A percentile compares a stretch with the other conserved stretches of the same genome.
phyloP scores from a whole-genome alignment of 2,329 filamentous ascomycete species.

The Diaporthe citriasiana region DNA sequence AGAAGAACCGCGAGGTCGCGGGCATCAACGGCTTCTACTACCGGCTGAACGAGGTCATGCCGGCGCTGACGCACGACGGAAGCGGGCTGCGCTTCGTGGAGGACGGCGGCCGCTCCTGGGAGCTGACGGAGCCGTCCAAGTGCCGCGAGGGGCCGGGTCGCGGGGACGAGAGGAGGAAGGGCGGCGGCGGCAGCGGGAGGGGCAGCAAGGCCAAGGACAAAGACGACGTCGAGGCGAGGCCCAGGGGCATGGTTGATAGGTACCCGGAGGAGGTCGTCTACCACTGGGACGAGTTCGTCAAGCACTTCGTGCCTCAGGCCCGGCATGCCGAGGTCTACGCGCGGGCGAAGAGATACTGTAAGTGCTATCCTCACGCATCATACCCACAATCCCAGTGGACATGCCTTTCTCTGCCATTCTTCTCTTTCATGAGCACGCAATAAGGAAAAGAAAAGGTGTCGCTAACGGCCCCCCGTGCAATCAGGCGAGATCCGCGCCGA shows the following conservation, averaged over 20 bases:
- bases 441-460: neutral
- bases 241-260: slow-evolving; percentile 40
- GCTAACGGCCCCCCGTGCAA: neutral
- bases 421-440: no score
- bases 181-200: neutral
- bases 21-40: slow-evolving; percentile 42
- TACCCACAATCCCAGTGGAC: no score
- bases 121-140: slow-evolving; percentile 38
- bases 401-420: neutral
- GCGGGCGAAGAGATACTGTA: slow-evolving; percentile 36
- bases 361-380: neutral
- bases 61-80: slow-evolving; percentile 40
- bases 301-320: slow-evolving; percentile 35
- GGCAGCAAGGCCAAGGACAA: neutral
- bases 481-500: slow-evolving; percentile 40
- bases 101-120: slow-evolving; percentile 39
- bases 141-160: slow-evolving; percentile 20
- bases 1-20: slow-evolving; percentile 39
- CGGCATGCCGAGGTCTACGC: slow-evolving; percentile 37
- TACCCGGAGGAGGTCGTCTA: slow-evolving; percentile 42
- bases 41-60: slow-evolving; percentile 44
- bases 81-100: slow-evolving; percentile 39
- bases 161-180: neutral
- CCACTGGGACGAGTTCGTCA: slow-evolving; percentile 42
- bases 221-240: slow-evolving; percentile 21